Evolutionary conservation across 2,329 filamentous ascomycete species (phyloP).

Genomic region (Aspergillus transmontanensis): DNA sequence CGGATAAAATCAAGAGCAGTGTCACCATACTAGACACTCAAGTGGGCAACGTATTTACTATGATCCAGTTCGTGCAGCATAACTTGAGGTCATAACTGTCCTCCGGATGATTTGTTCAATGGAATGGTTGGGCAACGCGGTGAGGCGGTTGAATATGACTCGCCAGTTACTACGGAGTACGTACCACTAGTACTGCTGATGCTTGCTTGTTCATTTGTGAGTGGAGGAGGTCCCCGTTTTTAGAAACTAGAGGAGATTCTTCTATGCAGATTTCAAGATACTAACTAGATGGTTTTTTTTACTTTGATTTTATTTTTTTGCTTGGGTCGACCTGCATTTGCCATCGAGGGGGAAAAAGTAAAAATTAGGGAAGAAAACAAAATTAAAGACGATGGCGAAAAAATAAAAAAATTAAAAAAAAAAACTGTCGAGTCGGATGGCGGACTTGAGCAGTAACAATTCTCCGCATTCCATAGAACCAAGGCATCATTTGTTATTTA

Average conservation of each 20-base stretch:
- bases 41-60: background rate
- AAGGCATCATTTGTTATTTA: background rate
- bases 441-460: conserved; percentile 7
- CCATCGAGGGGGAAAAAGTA: background rate
- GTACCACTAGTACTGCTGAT: background rate
- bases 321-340: background rate
- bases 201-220: background rate
- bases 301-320: background rate
- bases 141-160: conserved; percentile 21
- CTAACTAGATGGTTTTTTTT: background rate
- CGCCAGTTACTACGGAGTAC: conserved; percentile 4
- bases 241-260: conserved; percentile 4
- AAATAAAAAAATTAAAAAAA: background rate
- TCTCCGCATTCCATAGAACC: conserved; percentile 14
- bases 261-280: background rate
- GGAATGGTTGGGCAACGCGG: conserved; percentile 22
- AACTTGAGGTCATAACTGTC: conserved; percentile 10
- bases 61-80: background rate
- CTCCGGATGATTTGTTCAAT: conserved; percentile 21
- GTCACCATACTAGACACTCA: background rate
- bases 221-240: conserved; percentile 3
- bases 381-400: background rate
- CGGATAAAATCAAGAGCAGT: background rate
- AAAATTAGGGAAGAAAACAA: background rate
- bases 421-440: background rate